phyloP scores from a whole-genome alignment of 2,329 filamentous ascomycete genomes.

The Cercospora sp. region DNA sequence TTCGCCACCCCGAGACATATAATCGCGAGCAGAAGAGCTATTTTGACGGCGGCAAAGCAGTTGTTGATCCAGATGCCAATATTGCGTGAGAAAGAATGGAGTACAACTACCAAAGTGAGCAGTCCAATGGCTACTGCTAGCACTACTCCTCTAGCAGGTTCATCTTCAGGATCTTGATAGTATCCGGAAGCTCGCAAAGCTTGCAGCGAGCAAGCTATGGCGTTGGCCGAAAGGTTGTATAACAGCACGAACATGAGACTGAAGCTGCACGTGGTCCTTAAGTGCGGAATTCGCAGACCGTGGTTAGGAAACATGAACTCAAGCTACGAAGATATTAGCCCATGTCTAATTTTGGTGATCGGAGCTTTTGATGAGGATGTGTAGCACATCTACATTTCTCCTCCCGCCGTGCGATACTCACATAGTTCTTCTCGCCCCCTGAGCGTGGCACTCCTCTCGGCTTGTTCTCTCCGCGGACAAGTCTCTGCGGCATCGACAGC shows the following conservation, averaged over 20 bases:
- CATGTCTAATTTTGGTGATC: not conserved
- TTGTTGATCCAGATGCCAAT: conserved; percentile 57
- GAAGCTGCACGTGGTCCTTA: conserved; percentile 46
- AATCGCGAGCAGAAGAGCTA: conserved; percentile 51
- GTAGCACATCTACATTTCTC: not conserved
- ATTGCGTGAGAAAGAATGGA: conserved; percentile 51
- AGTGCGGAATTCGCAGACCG: conserved; percentile 39
- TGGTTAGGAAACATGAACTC: conserved; percentile 43
- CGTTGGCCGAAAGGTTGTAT: conserved; percentile 54
- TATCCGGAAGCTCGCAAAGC: conserved; percentile 41
- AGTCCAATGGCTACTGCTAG: conserved; percentile 52
- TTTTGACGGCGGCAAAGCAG: conserved; percentile 52
- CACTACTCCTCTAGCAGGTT: conserved; percentile 38
- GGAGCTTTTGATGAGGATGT: not conserved
- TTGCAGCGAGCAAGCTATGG: conserved; percentile 49
- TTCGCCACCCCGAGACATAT: conserved; percentile 42
- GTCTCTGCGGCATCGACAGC: conserved; percentile 49
- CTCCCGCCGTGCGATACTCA: conserved; percentile 41
- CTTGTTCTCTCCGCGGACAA: conserved; percentile 39
- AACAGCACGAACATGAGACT: conserved; percentile 49
- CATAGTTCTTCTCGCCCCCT: conserved; percentile 52
- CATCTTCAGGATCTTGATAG: conserved; percentile 15
- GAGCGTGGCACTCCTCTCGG: conserved; percentile 48
- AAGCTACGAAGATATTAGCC: not conserved
- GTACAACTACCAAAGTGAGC: conserved; percentile 48